Percentiles rank a stretch among this genome's conserved stretches.
These are phyloP conservation scores for Saccharomycopsis fodiens DNA, from an alignment of 805 yeast genomes.

Conservation along the genomic window DNA sequence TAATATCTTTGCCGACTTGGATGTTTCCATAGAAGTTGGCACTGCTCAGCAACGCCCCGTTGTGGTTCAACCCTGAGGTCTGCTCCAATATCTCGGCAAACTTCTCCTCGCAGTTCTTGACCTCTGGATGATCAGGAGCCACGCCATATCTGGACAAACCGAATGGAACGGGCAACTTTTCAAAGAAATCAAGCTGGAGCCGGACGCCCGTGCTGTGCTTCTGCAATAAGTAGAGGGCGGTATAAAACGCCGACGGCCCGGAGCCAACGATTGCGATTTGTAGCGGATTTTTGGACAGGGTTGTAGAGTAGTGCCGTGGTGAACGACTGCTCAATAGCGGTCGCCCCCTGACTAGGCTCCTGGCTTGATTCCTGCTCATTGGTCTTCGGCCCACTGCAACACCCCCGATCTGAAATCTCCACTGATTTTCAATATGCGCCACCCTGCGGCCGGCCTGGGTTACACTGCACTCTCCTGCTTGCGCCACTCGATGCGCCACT, in stretches of 20 bases:
- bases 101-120: constrained; percentile 69
- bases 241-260: constrained; percentile 95
- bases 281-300: background rate
- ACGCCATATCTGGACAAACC: constrained; percentile 92
- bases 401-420: no score
- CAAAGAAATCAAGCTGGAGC: constrained; percentile 42
- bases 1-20: constrained; percentile 54
- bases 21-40: constrained; percentile 69
- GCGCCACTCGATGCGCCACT: no score
- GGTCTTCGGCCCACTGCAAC: no score
- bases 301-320: no score
- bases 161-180: constrained; percentile 79
- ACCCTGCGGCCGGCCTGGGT: no score
- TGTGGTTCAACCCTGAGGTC: constrained; percentile 19
- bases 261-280: constrained; percentile 78
- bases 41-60: constrained; percentile 26
- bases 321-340: no score
- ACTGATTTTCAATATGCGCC: no score
- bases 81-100: constrained; percentile 44
- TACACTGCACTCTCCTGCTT: no score
- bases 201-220: constrained; percentile 26
- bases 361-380: no score
- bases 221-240: constrained; percentile 65
- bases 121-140: constrained; percentile 99
- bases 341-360: no score